Evolutionary conservation across 352 stramenopile species (phyloP).

Genomic region (Phytophthora macrochlamydospora): DNA sequence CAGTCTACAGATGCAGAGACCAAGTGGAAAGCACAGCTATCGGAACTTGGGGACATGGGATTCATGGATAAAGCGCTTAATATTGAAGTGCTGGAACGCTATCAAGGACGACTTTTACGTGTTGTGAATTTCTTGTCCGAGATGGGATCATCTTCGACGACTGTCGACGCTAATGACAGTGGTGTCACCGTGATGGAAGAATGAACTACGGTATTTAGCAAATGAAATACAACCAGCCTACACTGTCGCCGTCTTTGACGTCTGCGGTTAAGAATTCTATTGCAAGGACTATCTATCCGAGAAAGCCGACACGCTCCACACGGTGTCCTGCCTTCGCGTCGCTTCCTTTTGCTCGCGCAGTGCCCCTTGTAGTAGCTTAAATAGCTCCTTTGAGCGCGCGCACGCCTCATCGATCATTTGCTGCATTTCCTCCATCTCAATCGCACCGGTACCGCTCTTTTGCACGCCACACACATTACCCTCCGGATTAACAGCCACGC

Average conservation of each 20-base stretch:
- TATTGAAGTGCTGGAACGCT: conserved; percentile 75
- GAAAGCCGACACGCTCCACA: conserved; percentile 70
- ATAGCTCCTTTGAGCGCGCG: conserved; percentile 68
- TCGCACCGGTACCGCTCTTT: conserved; percentile 70
- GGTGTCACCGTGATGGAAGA: conserved; percentile 44
- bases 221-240: not conserved
- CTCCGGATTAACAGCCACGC: conserved; percentile 66
- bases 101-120: conserved; percentile 80
- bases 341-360: conserved; percentile 52
- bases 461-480: conserved; percentile 73
- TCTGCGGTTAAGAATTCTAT: conserved; percentile 2
- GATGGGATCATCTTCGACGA: conserved; percentile 25
- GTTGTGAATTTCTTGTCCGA: conserved; percentile 87
- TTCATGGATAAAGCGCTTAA: conserved; percentile 74
- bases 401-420: conserved; percentile 79
- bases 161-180: conserved; percentile 11
- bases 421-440: conserved; percentile 81
- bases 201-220: conserved; percentile 23
- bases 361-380: conserved; percentile 55
- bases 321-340: conserved; percentile 53
- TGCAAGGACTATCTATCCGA: conserved; percentile 35
- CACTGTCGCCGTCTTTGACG: too few relatives aligned
- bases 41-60: conserved; percentile 70
- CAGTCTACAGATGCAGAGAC: conserved; percentile 50
- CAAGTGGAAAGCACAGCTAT: conserved; percentile 73